Conservation (phyloP, 2,329 filamentous ascomycete genomes). For the Cryphonectria radicalis region DNA sequence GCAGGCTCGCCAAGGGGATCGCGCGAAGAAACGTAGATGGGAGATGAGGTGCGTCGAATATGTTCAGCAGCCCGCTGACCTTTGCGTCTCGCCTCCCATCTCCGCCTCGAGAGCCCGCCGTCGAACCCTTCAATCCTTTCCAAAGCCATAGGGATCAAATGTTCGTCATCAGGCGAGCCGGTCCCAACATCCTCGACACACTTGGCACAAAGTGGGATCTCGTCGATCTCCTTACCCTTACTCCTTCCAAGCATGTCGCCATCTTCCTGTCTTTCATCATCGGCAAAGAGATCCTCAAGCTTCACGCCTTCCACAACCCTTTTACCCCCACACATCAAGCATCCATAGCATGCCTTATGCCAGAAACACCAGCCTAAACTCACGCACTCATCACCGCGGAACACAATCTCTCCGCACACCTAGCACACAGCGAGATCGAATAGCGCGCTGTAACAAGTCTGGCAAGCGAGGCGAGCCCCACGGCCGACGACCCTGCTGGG, state of each 20-base stretch:
- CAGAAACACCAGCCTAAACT: conserved; percentile 66
- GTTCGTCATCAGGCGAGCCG: conserved; percentile 38
- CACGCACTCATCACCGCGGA: conserved; percentile 57
- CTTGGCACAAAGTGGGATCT: conserved; percentile 54
- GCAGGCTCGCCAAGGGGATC: conserved; percentile 52
- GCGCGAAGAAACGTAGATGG: conserved; percentile 54
- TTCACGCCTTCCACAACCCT: conserved; percentile 42
- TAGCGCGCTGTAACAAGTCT: conserved; percentile 50
- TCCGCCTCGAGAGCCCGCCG: conserved; percentile 49
- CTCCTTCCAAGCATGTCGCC: conserved; percentile 28
- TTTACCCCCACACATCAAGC: conserved; percentile 54
- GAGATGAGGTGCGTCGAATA: conserved; percentile 30
- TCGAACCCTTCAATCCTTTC: conserved; percentile 49
- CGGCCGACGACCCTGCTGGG: conserved; percentile 48
- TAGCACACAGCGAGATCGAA: conserved; percentile 60
- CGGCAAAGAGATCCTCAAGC: conserved; percentile 41
- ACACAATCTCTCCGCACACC: conserved; percentile 61
- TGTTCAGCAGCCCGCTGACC: not conserved
- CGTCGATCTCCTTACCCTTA: conserved; percentile 46
- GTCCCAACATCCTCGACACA: conserved; percentile 49
- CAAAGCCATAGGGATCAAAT: conserved; percentile 47
- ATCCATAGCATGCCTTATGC: conserved; percentile 61
- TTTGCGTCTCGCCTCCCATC: conserved; percentile 44
- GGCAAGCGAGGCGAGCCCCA: conserved; percentile 54
- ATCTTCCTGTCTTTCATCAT: conserved; percentile 17